Evolutionary conservation across 2,329 filamentous ascomycete species (phyloP).

Genomic region (Fusarium sp.): DNA sequence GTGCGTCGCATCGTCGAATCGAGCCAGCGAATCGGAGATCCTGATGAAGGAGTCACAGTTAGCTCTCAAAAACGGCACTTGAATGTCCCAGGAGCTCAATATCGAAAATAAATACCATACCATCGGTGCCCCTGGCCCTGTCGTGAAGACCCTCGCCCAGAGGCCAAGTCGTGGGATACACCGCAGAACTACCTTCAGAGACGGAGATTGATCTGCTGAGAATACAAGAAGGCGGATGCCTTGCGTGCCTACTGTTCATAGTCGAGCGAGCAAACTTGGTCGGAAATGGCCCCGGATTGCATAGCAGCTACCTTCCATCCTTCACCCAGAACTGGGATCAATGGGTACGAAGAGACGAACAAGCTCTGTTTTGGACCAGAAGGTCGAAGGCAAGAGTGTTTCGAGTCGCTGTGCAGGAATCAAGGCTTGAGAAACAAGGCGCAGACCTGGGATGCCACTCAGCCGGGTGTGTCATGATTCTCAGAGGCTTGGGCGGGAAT

Average conservation of each 20-base stretch:
- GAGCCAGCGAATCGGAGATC: background rate
- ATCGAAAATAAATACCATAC: background rate
- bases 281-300: background rate
- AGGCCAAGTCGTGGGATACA: too few relatives aligned
- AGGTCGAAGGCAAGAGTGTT: background rate
- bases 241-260: background rate
- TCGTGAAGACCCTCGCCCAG: background rate
- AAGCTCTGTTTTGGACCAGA: conserved; percentile 1
- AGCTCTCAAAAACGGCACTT: background rate
- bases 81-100: background rate
- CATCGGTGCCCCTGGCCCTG: background rate
- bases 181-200: background rate
- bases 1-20: background rate
- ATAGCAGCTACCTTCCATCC: background rate
- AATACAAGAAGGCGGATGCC: background rate
- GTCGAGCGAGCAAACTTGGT: background rate
- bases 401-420: background rate
- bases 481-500: conserved; percentile 4
- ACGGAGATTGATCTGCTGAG: too few relatives aligned
- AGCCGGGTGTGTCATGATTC: background rate
- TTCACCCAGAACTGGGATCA: too few relatives aligned
- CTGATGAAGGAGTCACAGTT: background rate
- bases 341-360: background rate
- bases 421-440: background rate
- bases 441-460: background rate